phyloP scores from a whole-genome alignment of 163 green algal species.

The Scenedesmus sp. region DNA sequence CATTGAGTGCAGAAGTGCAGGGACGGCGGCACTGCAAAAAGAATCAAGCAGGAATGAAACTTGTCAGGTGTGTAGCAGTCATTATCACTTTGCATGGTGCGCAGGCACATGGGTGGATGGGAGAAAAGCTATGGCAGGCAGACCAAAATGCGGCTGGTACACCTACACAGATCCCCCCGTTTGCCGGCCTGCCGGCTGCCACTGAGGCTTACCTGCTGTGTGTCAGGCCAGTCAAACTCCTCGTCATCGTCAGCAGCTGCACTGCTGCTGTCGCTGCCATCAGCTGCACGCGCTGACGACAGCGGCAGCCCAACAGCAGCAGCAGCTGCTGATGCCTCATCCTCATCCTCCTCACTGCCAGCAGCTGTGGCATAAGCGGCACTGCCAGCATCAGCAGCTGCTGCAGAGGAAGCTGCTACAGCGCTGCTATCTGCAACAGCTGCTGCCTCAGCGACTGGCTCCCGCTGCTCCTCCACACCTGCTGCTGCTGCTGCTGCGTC shows the following conservation, averaged over 20 bases:
- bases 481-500: background rate
- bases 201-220: background rate
- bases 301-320: background rate
- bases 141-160: no score
- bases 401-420: background rate
- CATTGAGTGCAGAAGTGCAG: background rate
- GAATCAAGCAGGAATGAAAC: no score
- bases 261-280: background rate
- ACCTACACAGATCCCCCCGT: no score
- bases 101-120: no score
- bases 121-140: no score
- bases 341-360: background rate
- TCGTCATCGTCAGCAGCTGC: constrained; percentile 23
- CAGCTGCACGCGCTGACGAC: background rate
- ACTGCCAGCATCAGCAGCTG: background rate
- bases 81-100: no score
- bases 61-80: no score
- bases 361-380: background rate
- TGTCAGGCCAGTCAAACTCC: constrained; percentile 50
- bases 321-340: constrained; percentile 14
- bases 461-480: background rate
- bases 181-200: no score
- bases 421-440: background rate
- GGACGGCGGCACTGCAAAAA: no score
- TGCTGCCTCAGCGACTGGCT: background rate